These are phyloP conservation scores for Flammula alnicola DNA, from an alignment of 1,284 basidiomycete genomes.

Conservation along the genomic window DNA sequence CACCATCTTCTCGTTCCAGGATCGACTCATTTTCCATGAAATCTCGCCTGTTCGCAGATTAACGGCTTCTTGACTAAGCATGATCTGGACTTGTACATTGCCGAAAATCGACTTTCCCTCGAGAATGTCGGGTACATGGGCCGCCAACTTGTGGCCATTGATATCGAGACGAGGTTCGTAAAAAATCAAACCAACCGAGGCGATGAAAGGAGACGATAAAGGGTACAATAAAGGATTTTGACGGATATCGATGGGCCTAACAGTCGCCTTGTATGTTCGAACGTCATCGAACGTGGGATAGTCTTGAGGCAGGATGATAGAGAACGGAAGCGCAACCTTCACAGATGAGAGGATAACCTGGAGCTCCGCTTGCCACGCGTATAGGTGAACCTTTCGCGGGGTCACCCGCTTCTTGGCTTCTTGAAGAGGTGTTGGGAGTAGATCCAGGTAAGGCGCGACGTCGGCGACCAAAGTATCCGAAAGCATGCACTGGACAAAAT, in stretches of 20 bases:
- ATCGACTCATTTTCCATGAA: too few species aligned
- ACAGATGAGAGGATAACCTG: slow-evolving; percentile 33
- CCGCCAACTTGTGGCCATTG: too few species aligned
- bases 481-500: slow-evolving; percentile 35
- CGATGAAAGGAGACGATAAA: too few species aligned
- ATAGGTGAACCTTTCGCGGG: slow-evolving; percentile 31
- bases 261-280: slow-evolving; percentile 20
- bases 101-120: too few species aligned
- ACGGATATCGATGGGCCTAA: slow-evolving; percentile 20
- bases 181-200: too few species aligned
- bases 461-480: slow-evolving; percentile 34
- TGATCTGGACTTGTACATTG: too few species aligned
- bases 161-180: too few species aligned
- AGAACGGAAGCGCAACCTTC: slow-evolving; percentile 34
- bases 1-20: too few species aligned
- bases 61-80: too few species aligned
- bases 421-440: slow-evolving; percentile 31
- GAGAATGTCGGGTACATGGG: too few species aligned
- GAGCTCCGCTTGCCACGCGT: slow-evolving; percentile 37
- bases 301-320: slow-evolving; percentile 24
- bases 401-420: slow-evolving; percentile 12
- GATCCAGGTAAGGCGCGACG: slow-evolving; percentile 29
- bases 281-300: slow-evolving; percentile 22
- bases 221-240: too few species aligned
- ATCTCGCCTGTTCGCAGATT: too few species aligned